phyloP scores from a whole-genome alignment of 306 rosid species.

The Dryas octopetala region DNA sequence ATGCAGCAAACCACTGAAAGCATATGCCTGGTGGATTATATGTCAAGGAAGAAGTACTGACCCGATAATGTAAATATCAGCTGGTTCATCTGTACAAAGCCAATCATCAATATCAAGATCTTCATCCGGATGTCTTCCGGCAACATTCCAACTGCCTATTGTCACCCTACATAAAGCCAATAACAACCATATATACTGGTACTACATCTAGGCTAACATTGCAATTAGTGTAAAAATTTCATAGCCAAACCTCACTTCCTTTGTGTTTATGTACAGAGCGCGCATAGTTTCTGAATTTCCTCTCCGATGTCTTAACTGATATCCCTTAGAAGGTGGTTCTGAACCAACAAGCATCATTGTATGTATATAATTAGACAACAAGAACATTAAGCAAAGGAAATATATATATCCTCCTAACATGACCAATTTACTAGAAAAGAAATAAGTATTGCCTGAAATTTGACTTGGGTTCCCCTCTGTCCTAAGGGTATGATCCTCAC shows the following conservation, averaged over 20 bases:
- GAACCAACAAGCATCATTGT: constrained; percentile 37
- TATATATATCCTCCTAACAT: neutral
- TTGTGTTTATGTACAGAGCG: constrained; percentile 85
- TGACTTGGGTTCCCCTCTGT: constrained; percentile 33
- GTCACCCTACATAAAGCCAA: constrained; percentile 63
- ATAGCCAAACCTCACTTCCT: constrained; percentile 76
- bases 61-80: constrained; percentile 90
- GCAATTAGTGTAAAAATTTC: constrained; percentile 20
- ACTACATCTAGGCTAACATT: constrained; percentile 15
- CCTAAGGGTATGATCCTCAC: constrained; percentile 41
- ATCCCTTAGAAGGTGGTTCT: constrained; percentile 51
- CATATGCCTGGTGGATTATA: neutral
- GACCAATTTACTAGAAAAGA: constrained; percentile 23
- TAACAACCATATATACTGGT: constrained; percentile 19
- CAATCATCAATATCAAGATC: constrained; percentile 84
- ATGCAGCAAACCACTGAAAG: neutral
- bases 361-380: constrained; percentile 1
- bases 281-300: constrained; percentile 97
- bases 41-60: constrained; percentile 30
- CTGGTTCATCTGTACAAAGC: constrained; percentile 69
- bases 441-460: constrained; percentile 59
- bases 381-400: neutral
- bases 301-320: constrained; percentile 60
- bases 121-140: constrained; percentile 68
- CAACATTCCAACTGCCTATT: constrained; percentile 91